A percentile compares a stretch with the other conserved stretches of the same genome.
phyloP scores from a whole-genome alignment of 2,329 filamentous ascomycete species.

The Sporothrix brasiliensis region DNA sequence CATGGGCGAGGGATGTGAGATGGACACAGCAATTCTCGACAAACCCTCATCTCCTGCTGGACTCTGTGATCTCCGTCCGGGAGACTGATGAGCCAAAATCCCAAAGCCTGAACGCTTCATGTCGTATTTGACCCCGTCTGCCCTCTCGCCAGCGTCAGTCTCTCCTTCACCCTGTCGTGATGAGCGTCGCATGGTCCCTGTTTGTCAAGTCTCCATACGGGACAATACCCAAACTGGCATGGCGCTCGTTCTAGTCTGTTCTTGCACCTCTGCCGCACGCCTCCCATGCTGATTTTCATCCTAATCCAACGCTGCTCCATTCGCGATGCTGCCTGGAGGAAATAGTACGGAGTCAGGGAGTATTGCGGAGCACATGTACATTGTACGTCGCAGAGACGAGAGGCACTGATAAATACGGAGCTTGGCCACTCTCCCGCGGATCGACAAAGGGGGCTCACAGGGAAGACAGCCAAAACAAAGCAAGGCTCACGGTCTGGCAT shows the following conservation, averaged over 20 bases:
- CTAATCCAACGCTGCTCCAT: conserved; percentile 18
- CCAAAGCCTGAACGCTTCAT: no score
- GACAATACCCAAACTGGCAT: conserved; percentile 16
- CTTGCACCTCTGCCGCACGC: neutral
- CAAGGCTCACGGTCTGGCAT: conserved; percentile 16
- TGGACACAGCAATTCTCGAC: neutral
- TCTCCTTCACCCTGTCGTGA: neutral
- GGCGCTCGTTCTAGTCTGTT: neutral
- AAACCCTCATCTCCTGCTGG: neutral
- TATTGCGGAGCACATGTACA: no score
- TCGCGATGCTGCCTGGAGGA: neutral
- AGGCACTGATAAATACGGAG: neutral
- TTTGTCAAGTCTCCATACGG: conserved; percentile 13
- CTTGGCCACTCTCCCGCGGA: conserved; percentile 11
- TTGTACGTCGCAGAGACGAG: neutral
- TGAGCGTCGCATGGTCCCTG: no score
- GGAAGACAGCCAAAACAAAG: neutral
- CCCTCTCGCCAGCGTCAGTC: neutral
- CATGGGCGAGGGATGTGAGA: neutral
- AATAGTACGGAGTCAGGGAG: neutral
- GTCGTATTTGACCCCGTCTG: neutral
- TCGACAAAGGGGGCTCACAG: neutral
- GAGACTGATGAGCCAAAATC: no score
- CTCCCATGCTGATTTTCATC: conserved; percentile 19
- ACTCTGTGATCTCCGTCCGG: no score